These are phyloP conservation scores for Cordyceps militaris DNA, from an alignment of 2,329 filamentous ascomycete species.

Conservation along the genomic window DNA sequence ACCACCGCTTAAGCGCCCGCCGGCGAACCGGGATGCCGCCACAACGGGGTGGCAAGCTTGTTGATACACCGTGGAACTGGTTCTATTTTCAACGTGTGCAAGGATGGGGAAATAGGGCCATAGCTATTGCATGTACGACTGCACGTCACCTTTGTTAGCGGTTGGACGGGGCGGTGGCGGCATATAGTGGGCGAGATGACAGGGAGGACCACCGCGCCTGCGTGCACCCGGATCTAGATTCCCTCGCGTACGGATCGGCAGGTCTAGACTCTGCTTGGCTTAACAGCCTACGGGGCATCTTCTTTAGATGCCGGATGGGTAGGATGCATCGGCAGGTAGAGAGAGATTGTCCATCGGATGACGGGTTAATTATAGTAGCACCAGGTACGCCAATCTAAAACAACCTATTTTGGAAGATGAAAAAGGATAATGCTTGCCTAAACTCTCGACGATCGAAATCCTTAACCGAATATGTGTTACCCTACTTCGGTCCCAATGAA, in stretches of 20 bases:
- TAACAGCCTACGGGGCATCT: background rate
- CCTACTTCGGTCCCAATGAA: background rate
- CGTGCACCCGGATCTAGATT: slow-evolving; percentile 5
- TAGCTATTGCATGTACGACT: background rate
- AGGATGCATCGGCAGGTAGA: background rate
- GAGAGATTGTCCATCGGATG: slow-evolving; percentile 12
- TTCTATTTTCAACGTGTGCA: background rate
- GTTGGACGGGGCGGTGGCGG: slow-evolving; percentile 21
- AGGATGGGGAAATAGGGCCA: background rate
- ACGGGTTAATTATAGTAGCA: slow-evolving; percentile 31
- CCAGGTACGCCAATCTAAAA: slow-evolving; percentile 35
- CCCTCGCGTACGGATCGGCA: slow-evolving; percentile 4
- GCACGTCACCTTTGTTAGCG: background rate
- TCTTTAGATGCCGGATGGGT: background rate
- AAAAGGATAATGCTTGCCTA: slow-evolving; percentile 3
- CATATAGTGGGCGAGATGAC: slow-evolving; percentile 25
- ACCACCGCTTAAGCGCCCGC: slow-evolving; percentile 8
- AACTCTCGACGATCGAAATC: slow-evolving; percentile 1
- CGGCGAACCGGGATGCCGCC: background rate
- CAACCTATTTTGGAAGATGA: slow-evolving; percentile 1
- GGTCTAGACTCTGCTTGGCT: slow-evolving; percentile 7
- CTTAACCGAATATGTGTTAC: background rate
- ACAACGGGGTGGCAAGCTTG: no score
- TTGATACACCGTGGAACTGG: background rate
- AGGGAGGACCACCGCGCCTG: background rate